These are phyloP conservation scores for Russula lepida DNA, from an alignment of 768 basidiomycete species.

Conservation along the genomic window DNA sequence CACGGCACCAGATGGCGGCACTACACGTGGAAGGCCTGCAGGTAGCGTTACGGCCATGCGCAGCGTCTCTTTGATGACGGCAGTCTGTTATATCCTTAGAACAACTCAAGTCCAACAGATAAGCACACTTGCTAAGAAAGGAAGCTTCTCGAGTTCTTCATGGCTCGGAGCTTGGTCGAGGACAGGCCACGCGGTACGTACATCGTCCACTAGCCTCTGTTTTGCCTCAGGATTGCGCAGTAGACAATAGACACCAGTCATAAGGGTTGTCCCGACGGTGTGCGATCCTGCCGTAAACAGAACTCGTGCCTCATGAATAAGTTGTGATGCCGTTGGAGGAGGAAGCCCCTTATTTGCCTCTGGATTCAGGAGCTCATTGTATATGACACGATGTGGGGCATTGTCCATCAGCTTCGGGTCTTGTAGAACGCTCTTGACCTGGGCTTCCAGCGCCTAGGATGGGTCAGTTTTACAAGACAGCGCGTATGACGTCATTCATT, in stretches of 20 bases:
- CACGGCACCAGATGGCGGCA: slow-evolving; percentile 7
- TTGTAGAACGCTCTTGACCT: neutral
- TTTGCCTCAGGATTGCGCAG: slow-evolving; percentile 1
- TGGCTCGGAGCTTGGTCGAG: slow-evolving; percentile 5
- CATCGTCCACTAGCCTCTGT: slow-evolving; percentile 1
- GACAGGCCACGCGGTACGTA: slow-evolving; percentile 4
- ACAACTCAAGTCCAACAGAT: neutral
- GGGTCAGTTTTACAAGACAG: neutral
- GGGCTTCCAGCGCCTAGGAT: neutral
- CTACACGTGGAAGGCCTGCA: slow-evolving; percentile 7
- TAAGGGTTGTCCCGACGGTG: slow-evolving; percentile 11
- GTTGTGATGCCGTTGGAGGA: neutral
- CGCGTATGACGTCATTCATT: neutral
- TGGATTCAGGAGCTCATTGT: slow-evolving; percentile 6
- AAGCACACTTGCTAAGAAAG: slow-evolving; percentile 6
- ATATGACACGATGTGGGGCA: slow-evolving; percentile 11
- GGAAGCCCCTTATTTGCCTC: neutral
- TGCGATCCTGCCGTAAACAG: slow-evolving; percentile 13
- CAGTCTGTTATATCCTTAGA: slow-evolving; percentile 2
- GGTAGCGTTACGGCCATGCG: neutral
- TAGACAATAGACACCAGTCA: slow-evolving; percentile 2
- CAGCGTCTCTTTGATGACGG: slow-evolving; percentile 12
- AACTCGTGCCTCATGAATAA: slow-evolving; percentile 3
- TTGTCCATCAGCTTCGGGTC: slow-evolving; percentile 1
- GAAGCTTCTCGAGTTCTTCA: slow-evolving; percentile 12